Evolutionary conservation across 2,329 filamentous ascomycete species (phyloP), one percentile per base, ranked within the genome.

Genomic region (Biscogniauxia mediterranea): DNA sequence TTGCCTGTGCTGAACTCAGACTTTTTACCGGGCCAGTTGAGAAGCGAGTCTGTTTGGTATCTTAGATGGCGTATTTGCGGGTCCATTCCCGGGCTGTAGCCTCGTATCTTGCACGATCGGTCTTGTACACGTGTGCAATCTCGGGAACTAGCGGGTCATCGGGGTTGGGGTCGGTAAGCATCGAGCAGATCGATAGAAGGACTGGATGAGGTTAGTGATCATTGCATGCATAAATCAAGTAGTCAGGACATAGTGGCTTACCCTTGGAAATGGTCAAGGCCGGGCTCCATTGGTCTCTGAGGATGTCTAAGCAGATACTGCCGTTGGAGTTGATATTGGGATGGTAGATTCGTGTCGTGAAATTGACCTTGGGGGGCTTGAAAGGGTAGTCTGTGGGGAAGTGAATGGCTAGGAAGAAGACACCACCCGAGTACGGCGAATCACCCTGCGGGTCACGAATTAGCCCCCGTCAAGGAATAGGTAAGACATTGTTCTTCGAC

Each of bases 241-340:
- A 8, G 15, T 0, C 1, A 21, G 11, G 3, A 20, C 38, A 23
- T 57, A 52, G 66, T 55, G 15, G 68, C 80, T 61, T 81, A 97
- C 95, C 95, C 88, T 99, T 99, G 64, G 92, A 97, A 74, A 99
- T 98, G 70, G 95, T 99, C 79, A 99, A 84, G 69, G 95, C 95
- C 51, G 95, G 95, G 79, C 93, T 97, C 95, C 95, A 99, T 83
- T 99, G 95, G 80, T 99, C 95, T 83, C 95, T 89, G 75, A 99
- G 84, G 76, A 99, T 99, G 76, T 99, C 95, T 78, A 99, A 82
- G 80, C 95, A 99, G 80, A 99, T 99, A 81, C 93, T 97, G 80
- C 95, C 95, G 79, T 98, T 98, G 70, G 92, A 96, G 88, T 99
- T 99, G 92, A 99, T 99, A 83, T 99, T 99, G 74, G 95, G 95